Percentiles rank a stretch among this genome's conserved stretches.
These are phyloP conservation scores for Westerdykella ornata DNA, from an alignment of 2,329 filamentous ascomycete species.

Conservation along the genomic window DNA sequence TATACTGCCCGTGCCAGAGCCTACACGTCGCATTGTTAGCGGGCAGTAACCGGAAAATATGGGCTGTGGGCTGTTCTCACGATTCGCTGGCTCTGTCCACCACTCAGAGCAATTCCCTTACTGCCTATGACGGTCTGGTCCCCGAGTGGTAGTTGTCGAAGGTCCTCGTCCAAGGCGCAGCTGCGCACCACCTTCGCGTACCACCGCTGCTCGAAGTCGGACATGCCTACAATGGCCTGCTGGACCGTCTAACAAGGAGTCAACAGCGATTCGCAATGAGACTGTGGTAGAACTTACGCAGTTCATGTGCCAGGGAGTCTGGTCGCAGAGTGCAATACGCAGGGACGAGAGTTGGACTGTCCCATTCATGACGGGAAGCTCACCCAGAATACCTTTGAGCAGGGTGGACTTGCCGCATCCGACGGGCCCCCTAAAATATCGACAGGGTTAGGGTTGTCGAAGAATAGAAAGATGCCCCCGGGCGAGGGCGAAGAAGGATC, in stretches of 20 bases:
- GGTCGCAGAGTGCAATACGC: constrained; percentile 35
- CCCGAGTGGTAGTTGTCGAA: constrained; percentile 26
- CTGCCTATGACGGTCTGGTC: constrained; percentile 46
- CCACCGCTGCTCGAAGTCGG: constrained; percentile 33
- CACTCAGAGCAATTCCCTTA: constrained; percentile 47
- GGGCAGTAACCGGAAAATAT: neutral
- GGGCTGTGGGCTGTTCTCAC: constrained; percentile 19
- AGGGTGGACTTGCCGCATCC: constrained; percentile 51
- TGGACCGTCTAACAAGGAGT: too few relatives aligned
- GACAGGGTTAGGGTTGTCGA: too few relatives aligned
- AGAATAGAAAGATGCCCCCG: too few relatives aligned
- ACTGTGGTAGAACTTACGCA: too few relatives aligned
- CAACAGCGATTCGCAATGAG: too few relatives aligned
- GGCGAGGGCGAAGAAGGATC: too few relatives aligned
- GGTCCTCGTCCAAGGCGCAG: constrained; percentile 33
- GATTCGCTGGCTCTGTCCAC: constrained; percentile 49
- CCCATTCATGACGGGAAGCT: constrained; percentile 29
- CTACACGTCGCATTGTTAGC: constrained; percentile 13
- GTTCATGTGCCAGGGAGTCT: constrained; percentile 36
- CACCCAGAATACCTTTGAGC: constrained; percentile 29
- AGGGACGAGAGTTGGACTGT: constrained; percentile 25
- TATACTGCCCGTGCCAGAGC: constrained; percentile 51
- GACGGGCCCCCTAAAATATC: constrained; percentile 37
- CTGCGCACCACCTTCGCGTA: constrained; percentile 32
- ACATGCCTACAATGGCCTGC: constrained; percentile 34